Evolutionary conservation across 352 stramenopile genomes (phyloP), one percentile per base, ranked within the genome.

Genomic region (Globisporangium acanthophoron): DNA sequence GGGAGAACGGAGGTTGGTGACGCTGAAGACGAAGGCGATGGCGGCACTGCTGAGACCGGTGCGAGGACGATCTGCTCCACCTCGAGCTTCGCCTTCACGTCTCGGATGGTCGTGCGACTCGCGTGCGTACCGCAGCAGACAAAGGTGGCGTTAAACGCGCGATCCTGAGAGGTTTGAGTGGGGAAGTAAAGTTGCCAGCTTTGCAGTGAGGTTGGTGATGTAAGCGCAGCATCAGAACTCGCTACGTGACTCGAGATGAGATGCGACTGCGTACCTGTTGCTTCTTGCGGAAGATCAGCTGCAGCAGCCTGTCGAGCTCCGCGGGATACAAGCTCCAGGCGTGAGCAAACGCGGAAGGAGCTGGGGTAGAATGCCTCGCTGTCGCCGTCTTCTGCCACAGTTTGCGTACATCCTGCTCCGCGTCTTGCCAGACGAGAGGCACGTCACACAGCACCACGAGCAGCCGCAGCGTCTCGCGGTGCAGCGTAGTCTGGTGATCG

Each of bases 371-470:
- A n/a, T 4, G 15, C 20, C 24, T 56, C 21, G 7, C 27, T 4
- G 21, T 43, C 24, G 24, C 24, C 47, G 55, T 61, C 40, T 29
- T 65, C 15, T 50, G 15, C 50, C 45, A 80, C 29, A 67, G 66
- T 50, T n/a, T 53, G 47, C 57, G 63, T n/a, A 16, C 21, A 35
- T 55, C 43, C 8, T 21, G 62, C 39, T 33, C 54, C 59, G 57
- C 63, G 50, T 45, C 21, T 11, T 64, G 66, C 70, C 73, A 83
- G 7, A 77, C 65, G 15, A 92, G 57, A 21, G 74, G 75, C 0
- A 71, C 16, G 35, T 90, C 79, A n/a, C 79, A 85, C 12, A 88
- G 59, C 48, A 92, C 62, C 0, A 86, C 48, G 21, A 82, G 41
- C 18, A 65, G 70, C 48, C 61, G 35, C 29, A 61, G 8, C 15